These are phyloP conservation scores for Amorphotheca resinae DNA, from an alignment of 495 filamentous ascomycete genomes.

Conservation along the genomic window DNA sequence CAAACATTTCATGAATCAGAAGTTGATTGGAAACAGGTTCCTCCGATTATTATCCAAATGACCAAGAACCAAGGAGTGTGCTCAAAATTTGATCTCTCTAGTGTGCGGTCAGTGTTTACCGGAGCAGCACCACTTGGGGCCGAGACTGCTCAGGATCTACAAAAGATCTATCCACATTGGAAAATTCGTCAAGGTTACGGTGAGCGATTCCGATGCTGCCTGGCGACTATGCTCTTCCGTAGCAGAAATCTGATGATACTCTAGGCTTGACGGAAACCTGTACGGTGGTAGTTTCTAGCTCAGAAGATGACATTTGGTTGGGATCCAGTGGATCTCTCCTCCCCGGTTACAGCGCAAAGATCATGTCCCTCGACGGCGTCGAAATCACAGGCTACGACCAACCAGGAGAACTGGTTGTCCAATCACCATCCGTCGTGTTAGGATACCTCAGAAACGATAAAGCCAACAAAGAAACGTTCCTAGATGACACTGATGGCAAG, in stretches of 20 bases:
- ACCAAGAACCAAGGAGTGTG: conserved; percentile 49
- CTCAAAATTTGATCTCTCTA: conserved; percentile 63
- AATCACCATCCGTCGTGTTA: conserved; percentile 62
- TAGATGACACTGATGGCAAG: conserved; percentile 48
- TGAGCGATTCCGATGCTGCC: conserved; percentile 23
- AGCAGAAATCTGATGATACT: neutral
- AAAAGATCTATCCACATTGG: conserved; percentile 52
- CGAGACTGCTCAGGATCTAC: conserved; percentile 61
- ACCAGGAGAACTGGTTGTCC: conserved; percentile 68
- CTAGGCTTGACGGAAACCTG: conserved; percentile 62
- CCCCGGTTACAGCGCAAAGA: conserved; percentile 52
- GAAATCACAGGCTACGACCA: conserved; percentile 68
- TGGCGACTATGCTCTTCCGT: neutral
- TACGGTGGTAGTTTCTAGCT: conserved; percentile 58
- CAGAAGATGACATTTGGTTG: conserved; percentile 52
- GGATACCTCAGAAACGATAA: conserved; percentile 80
- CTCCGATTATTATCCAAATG: conserved; percentile 79
- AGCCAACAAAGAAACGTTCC: conserved; percentile 68
- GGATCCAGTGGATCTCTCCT: conserved; percentile 64
- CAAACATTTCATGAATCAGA: neutral
- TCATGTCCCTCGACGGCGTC: conserved; percentile 59
- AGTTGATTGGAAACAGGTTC: conserved; percentile 33
- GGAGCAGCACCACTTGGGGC: conserved; percentile 75
- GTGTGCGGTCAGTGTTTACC: conserved; percentile 54
- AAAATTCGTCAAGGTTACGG: conserved; percentile 71